These are phyloP conservation scores for Apophysomyces ossiformis DNA, from an alignment of 371 early-diverging fungal genomes.

Conservation along the genomic window DNA sequence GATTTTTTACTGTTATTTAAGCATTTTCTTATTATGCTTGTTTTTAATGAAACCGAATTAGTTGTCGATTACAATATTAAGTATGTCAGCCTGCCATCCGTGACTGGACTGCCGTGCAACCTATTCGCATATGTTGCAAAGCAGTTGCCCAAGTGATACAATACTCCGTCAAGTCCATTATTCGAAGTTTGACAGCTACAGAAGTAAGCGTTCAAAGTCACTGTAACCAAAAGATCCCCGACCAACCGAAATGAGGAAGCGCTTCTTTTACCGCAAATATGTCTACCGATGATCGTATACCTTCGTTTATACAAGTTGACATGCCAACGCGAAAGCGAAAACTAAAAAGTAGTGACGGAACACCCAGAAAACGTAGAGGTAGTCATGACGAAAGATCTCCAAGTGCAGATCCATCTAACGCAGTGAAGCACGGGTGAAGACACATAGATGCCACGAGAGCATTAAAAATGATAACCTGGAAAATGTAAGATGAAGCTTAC, in stretches of 20 bases:
- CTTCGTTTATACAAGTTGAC: background rate
- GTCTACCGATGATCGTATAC: conserved; percentile 1
- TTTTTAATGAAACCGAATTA: too few relatives aligned
- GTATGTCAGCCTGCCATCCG: too few relatives aligned
- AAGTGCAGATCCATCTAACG: background rate
- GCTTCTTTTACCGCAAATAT: background rate
- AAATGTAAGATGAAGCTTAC: background rate
- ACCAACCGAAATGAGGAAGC: background rate
- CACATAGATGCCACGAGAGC: background rate
- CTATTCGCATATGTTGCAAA: too few relatives aligned
- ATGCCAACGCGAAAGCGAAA: background rate
- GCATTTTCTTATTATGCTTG: too few relatives aligned
- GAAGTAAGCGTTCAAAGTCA: background rate
- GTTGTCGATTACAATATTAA: too few relatives aligned
- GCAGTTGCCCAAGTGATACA: too few relatives aligned
- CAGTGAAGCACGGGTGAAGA: background rate
- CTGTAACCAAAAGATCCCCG: background rate
- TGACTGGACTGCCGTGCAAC: too few relatives aligned
- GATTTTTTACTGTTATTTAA: too few relatives aligned
- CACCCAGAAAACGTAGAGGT: background rate
- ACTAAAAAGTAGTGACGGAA: background rate
- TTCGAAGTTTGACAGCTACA: too few relatives aligned
- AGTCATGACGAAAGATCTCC: background rate
- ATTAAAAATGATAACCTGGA: background rate
- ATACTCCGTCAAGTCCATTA: too few relatives aligned